Base-by-base conservation (phyloP, 768 basidiomycete species). In the Phylloporus rhodoxanthus region DNA sequence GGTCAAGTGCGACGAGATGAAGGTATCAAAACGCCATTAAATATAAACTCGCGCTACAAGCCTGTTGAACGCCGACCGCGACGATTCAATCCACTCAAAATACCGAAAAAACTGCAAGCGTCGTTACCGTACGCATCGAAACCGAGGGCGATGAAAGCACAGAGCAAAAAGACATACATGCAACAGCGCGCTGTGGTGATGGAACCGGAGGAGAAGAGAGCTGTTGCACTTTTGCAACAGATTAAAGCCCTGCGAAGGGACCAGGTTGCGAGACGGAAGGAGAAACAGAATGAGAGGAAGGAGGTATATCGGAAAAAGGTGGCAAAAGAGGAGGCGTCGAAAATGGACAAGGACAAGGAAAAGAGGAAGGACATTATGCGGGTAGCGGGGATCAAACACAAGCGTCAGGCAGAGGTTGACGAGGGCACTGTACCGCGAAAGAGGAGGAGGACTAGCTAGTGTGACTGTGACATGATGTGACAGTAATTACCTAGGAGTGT, bases 141-240 rank as follows among this genome's bases (percentile, higher is more conserved):
- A 68, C 90, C 93, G 17, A 88, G 87, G 68, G 65, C 85, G 32
- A 85, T 88, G 78, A 77, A 79, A 57, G 75, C 86, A 8, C 92
- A 91, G 68, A 69, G 73, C 30, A 72, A 71, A 48, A 74, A 78
- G 65, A 92, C 93, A n/a, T 96, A 98, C 68, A 69, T 97, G 63
- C 91, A 93, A 68, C 91, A 89, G 68, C 84, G 96, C 11, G 93
- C 95, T 1, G 93, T 98, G 21, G 84, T 99, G 39, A 79, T 98
- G 77, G 89, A 95, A 62, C 89, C 91, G 1, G 92, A 95, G 64
- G 96, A 98, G 74, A 91, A 87, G 75, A 87, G 82, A 64, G 94
- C 96, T 0, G 72, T 97, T 17, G 85, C 89, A 33, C 70, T 98
- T 33, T 65, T 99, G 65, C 95, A 98, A 67, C 94, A 98, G 74